Base-by-base conservation (phyloP, 768 basidiomycete species). In the Calocybe gangraenosa region DNA sequence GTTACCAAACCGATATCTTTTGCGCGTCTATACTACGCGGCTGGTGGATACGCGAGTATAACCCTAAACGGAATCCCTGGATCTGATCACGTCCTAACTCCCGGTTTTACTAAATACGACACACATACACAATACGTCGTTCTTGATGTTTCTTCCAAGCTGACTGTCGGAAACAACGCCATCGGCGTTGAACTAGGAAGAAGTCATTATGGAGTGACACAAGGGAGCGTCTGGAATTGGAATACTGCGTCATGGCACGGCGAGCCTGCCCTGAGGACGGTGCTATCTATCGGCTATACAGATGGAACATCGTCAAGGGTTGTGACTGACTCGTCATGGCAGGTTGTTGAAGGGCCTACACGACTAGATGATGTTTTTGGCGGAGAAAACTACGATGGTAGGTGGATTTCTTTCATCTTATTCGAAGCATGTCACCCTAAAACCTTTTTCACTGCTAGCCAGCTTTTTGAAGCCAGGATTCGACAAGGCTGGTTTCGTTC, bases 201-300 rank as follows among this genome's bases (percentile, higher is more conserved):
- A 25, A 49, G 53, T 21, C 62, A 64, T 46, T 61, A 58, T 40
- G 62, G 58, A 9, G 58, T 60, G 1, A 64, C 60, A 1, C 60
- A 64, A 38, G 59, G 60, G 11, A 60, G 42, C 36, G 59, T 60
- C n/a, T 64, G 60, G 60, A 64, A 59, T 46, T 64, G 62, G 60
- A 48, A 52, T 33, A 43, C 41, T n/a, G 62, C 55, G n/a, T 48
- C 62, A 13, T 64, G 62, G 60, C 62, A 62, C 23, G 60, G 49
- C 2, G 60, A 64, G 47, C 60, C 62, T 10, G 44, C 50, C 5
- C 47, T 64, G 4, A 49, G 58, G 32, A 38, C 51, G 8, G 55
- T 61, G 3, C 47, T 64, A 7, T 58, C 56, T 9, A 42, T 64
- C n/a, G 57, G 47, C 5, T 64, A 46, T 28, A 49, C 49, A n/a